Evolutionary conservation across 768 basidiomycete genomes (phyloP).

Genomic region (Leucosporidium scottii): DNA sequence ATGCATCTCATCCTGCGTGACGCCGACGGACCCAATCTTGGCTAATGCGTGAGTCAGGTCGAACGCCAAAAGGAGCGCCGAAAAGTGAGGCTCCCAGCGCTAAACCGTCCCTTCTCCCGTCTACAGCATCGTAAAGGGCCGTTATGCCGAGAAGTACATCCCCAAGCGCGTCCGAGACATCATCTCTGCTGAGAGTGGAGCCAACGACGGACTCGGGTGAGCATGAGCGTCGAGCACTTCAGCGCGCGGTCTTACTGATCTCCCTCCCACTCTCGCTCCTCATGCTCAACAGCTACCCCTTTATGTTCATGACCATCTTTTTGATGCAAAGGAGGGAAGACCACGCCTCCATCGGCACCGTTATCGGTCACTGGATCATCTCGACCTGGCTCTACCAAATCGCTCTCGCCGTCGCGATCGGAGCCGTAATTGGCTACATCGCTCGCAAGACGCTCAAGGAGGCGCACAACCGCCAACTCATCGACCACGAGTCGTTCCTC

Average conservation of each 20-base stretch:
- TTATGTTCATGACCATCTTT: constrained; percentile 44
- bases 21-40: constrained; percentile 43
- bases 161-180: constrained; percentile 44
- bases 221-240: too few relatives aligned
- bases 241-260: too few relatives aligned
- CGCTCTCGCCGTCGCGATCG: constrained; percentile 40
- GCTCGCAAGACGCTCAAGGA: constrained; percentile 41
- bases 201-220: constrained; percentile 45
- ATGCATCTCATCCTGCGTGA: constrained; percentile 44
- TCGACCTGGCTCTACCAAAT: constrained; percentile 43
- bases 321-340: constrained; percentile 38
- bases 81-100: too few relatives aligned
- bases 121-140: constrained; percentile 40
- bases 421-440: constrained; percentile 43
- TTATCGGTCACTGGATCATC: constrained; percentile 42
- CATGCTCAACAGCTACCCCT: constrained; percentile 42
- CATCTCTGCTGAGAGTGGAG: constrained; percentile 43
- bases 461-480: constrained; percentile 37
- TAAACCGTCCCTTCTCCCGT: background rate
- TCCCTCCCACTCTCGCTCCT: too few relatives aligned
- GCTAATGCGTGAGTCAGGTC: constrained; percentile 37
- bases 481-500: constrained; percentile 45
- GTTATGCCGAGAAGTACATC: constrained; percentile 45
- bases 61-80: constrained; percentile 3
- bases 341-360: constrained; percentile 37